Evolutionary conservation across 2,329 filamentous ascomycete genomes (phyloP).

Genomic region (Blastomyces parvus): DNA sequence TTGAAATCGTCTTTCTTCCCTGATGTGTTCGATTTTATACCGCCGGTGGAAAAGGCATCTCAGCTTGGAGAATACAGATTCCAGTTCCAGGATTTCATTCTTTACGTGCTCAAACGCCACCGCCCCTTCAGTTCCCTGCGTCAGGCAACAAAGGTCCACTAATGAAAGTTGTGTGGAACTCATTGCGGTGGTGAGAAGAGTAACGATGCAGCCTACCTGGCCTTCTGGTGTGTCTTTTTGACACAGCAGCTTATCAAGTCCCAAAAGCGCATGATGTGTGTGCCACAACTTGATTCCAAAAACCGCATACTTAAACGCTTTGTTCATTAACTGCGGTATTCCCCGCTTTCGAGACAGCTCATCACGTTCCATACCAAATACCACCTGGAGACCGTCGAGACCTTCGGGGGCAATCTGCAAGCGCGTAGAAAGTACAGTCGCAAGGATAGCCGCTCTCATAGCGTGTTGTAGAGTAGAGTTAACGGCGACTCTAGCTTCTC

Average conservation of each 20-base stretch:
- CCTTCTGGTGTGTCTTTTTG: not conserved
- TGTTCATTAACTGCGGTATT: slow-evolving; percentile 4
- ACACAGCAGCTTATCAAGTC: not conserved
- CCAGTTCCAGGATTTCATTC: not conserved
- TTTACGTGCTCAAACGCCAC: not conserved
- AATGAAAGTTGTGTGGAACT: not conserved
- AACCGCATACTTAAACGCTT: slow-evolving; percentile 1
- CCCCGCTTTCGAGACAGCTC: not conserved
- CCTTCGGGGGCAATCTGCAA: not conserved
- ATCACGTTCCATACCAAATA: not conserved
- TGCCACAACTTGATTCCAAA: not conserved
- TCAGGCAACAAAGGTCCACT: slow-evolving; percentile 1
- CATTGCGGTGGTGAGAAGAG: not conserved
- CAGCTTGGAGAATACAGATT: not conserved
- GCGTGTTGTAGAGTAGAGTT: not conserved
- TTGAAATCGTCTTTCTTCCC: not conserved
- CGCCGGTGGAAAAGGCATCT: slow-evolving; percentile 5
- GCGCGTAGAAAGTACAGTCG: not conserved
- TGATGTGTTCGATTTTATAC: not conserved
- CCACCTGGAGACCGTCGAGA: not conserved
- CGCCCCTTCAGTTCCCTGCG: not conserved
- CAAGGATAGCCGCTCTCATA: slow-evolving; percentile 1
- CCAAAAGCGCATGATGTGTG: not conserved
- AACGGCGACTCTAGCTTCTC: not conserved
- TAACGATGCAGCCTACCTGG: slow-evolving; percentile 1